A percentile compares a stretch with the other conserved stretches of the same genome.
Conservation (phyloP, 176 grass and related monocot genomes). For the Eleusine coracana region DNA sequence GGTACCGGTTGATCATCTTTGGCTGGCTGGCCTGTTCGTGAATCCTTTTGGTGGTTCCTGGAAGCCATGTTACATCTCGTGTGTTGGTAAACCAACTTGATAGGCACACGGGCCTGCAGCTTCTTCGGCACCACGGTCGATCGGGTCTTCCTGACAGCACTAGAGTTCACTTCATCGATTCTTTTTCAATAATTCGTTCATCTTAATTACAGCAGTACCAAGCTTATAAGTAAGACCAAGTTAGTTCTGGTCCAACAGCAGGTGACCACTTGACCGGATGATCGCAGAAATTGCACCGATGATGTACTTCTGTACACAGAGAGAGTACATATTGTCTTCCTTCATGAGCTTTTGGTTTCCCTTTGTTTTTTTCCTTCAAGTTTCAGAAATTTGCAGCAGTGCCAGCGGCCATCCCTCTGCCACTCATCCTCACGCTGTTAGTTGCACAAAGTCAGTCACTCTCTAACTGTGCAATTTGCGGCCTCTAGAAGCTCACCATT, state of each 20-base stretch:
- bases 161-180: background rate
- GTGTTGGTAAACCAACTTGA: background rate
- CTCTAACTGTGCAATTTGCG: background rate
- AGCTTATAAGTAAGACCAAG: background rate
- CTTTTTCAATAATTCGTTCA: background rate
- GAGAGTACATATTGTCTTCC: background rate
- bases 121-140: background rate
- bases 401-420: fast-evolving
- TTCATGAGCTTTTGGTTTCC: background rate
- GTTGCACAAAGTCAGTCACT: background rate
- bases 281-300: background rate
- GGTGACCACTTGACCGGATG: background rate
- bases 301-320: background rate
- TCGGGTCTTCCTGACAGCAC: background rate
- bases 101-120: background rate
- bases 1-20: background rate
- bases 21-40: background rate
- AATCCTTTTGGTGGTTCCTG: background rate
- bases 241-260: background rate
- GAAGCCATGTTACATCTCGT: background rate
- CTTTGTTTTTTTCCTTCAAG: background rate
- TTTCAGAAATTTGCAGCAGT: background rate
- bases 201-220: background rate
- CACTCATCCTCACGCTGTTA: background rate
- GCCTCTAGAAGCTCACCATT: background rate